These are phyloP conservation scores for Pholiota adiposa DNA, from an alignment of 1,284 basidiomycete genomes.

Conservation along the genomic window DNA sequence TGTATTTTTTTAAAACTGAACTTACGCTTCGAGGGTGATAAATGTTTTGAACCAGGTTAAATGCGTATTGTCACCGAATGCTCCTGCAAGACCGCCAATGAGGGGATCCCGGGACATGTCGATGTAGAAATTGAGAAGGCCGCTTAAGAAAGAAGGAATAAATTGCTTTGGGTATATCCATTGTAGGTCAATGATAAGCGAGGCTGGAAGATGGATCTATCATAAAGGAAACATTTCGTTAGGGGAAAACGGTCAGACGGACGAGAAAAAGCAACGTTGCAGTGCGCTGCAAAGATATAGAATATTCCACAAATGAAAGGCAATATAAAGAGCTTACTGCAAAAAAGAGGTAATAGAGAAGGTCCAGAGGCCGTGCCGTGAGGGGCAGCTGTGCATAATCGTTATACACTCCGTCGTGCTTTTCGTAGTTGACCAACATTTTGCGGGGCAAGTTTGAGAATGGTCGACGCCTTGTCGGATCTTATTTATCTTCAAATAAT, in stretches of 20 bases:
- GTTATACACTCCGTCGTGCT: conserved; percentile 11
- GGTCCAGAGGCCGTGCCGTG: conserved; percentile 59
- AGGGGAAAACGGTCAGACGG: no score
- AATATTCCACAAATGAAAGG: neutral
- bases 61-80: conserved; percentile 38
- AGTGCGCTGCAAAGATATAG: no score
- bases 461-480: no score
- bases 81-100: conserved; percentile 55
- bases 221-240: neutral
- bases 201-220: conserved; percentile 67
- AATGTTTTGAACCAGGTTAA: conserved; percentile 74
- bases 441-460: no score
- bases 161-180: conserved; percentile 58
- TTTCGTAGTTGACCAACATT: conserved; percentile 27
- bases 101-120: conserved; percentile 65
- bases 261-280: no score
- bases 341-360: conserved; percentile 69
- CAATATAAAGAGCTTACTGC: conserved; percentile 40
- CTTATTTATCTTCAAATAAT: no score
- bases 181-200: conserved; percentile 72
- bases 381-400: conserved; percentile 36
- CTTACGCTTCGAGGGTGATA: conserved; percentile 60
- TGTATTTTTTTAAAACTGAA: neutral
- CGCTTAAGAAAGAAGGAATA: conserved; percentile 49
- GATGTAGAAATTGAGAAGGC: conserved; percentile 51